These are phyloP conservation scores for Solanum infundibuliforme DNA, from an alignment of 257 asterid genomes.

Conservation along the genomic window DNA sequence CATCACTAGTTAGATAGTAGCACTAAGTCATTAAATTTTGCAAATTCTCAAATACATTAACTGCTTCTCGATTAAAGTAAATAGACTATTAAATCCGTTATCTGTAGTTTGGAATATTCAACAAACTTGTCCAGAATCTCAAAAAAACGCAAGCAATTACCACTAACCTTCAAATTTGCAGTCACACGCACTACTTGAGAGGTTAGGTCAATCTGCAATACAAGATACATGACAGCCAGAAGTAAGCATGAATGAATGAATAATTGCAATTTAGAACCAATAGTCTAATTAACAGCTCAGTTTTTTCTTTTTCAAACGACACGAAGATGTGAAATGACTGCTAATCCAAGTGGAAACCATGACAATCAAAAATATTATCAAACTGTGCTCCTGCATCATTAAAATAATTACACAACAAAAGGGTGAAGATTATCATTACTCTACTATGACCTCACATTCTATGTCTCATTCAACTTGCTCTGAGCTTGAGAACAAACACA, in stretches of 20 bases:
- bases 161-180: conserved; percentile 52
- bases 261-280: not conserved
- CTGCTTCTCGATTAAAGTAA: not conserved
- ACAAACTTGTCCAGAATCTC: not conserved
- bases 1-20: not conserved
- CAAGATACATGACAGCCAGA: not conserved
- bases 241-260: not conserved
- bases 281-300: not conserved
- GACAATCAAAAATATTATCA: not conserved
- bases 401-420: not conserved
- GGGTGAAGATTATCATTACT: not conserved
- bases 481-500: not conserved
- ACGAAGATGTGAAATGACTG: not conserved
- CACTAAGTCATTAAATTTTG: not conserved
- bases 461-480: not conserved
- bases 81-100: not conserved
- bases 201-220: conserved; percentile 81
- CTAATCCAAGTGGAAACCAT: not conserved
- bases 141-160: not conserved
- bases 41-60: not conserved
- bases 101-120: not conserved
- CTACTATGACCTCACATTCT: not conserved
- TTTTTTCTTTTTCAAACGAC: not conserved
- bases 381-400: not conserved
- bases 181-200: conserved; percentile 60